A percentile compares a stretch with the other conserved stretches of the same genome.
Evolutionary conservation across 495 filamentous ascomycete genomes (phyloP).

Genomic region (Gamarada debralockiae): DNA sequence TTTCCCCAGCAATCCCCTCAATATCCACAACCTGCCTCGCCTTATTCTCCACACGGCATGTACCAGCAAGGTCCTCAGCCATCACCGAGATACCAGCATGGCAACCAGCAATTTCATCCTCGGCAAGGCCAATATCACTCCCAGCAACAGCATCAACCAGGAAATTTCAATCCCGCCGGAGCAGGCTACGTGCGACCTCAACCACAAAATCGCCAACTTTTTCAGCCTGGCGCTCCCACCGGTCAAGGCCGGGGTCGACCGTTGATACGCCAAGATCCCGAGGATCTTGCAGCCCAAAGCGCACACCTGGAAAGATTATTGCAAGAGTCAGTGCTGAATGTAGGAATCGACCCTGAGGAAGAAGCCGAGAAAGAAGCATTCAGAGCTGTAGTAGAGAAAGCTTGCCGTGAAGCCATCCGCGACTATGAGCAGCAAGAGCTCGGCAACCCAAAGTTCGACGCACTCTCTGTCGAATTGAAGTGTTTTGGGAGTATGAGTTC

Average conservation of each 20-base stretch:
- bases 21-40: slow-evolving; percentile 11
- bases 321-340: slow-evolving; percentile 32
- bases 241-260: slow-evolving; percentile 11
- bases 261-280: slow-evolving; percentile 15
- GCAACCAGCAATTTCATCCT: slow-evolving; percentile 5
- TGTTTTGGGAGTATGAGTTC: slow-evolving; percentile 72
- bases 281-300: slow-evolving; percentile 40
- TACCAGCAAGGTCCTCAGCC: slow-evolving; percentile 12
- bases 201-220: slow-evolving; percentile 28
- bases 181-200: slow-evolving; percentile 3
- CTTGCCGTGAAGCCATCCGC: slow-evolving; percentile 50
- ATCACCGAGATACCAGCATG: slow-evolving; percentile 11
- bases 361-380: slow-evolving; percentile 60
- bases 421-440: slow-evolving; percentile 37
- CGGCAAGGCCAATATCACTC: slow-evolving; percentile 5
- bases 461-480: slow-evolving; percentile 51
- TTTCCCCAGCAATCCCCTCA: slow-evolving; percentile 15
- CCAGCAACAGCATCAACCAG: slow-evolving; percentile 1
- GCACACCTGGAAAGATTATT: slow-evolving; percentile 43
- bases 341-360: slow-evolving; percentile 49
- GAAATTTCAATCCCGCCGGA: background rate
- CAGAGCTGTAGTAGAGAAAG: slow-evolving; percentile 48
- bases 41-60: slow-evolving; percentile 13
- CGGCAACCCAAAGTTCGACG: slow-evolving; percentile 38
- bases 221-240: slow-evolving; percentile 21